Evolutionary conservation across 1,139 yeast species (phyloP), one percentile per base, ranked within the genome.

Genomic region (Suhomyces maxii): DNA sequence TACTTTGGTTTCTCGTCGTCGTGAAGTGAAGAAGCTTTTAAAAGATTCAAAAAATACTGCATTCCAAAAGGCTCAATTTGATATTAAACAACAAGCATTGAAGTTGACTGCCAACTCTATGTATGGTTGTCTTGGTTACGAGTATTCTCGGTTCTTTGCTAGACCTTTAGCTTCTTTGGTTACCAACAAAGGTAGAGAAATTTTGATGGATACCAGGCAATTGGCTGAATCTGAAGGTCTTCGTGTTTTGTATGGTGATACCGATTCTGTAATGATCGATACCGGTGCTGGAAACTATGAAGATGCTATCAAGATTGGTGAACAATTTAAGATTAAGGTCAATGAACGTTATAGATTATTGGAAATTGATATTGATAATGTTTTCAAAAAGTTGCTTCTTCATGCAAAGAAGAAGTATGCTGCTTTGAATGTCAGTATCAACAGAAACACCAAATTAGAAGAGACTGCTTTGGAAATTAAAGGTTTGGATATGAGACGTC

Each of bases 321-420:
- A 85, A 42, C 86, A 85, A 46, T 91, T 95, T 70, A 93, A 93
- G 65, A 65, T 76, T 42, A 79, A 83, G 51, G 98, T 95, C 46
- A 95, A 95, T 65, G 96, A 90, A 59, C 79, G 96, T 46, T 95
- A 95, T 67, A 80, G 81, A 57, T 71, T 89, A 53, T 76, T 95
- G 60, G 99, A 95, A 63, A 89, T 95, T 61, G 99, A 95, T 61
- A 89, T 89, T 54, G 99, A 95, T 70, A 90, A 93, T 60, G 90
- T 90, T 2, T 95, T 89, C 69, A 87, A 88, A 59, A 82, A 91
- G 54, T 75, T 95, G 52, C 74, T 95, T 49, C 72, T 95, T 46
- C 96, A 90, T 63, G 90, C 97, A n/a, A 95, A 95, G 71, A 95
- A 95, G 82, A 95, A 95, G 69, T 95, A 95, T 63, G 99, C 99